These are phyloP conservation scores for Penicillium coffeae DNA, from an alignment of 495 filamentous ascomycete genomes.

Conservation along the genomic window DNA sequence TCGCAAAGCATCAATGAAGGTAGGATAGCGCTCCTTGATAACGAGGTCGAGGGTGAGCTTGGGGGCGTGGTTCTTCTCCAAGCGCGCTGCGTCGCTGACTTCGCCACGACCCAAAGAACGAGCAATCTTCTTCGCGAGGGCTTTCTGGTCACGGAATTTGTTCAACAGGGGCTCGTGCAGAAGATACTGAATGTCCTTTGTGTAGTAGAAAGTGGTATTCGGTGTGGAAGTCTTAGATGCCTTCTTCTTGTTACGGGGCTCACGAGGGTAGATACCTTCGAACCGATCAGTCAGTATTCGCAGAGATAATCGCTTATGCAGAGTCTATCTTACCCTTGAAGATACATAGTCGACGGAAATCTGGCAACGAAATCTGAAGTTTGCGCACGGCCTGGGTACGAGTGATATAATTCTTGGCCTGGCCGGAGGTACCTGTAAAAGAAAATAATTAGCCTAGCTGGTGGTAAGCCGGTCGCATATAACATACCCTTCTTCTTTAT, in stretches of 20 bases:
- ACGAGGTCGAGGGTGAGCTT: constrained; percentile 90
- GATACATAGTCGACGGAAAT: constrained; percentile 96
- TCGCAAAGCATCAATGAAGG: constrained; percentile 88
- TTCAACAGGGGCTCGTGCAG: constrained; percentile 92
- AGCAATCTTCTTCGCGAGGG: constrained; percentile 92
- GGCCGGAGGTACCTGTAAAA: constrained; percentile 69
- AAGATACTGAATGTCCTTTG: constrained; percentile 96
- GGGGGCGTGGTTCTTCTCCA: constrained; percentile 82
- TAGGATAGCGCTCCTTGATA: constrained; percentile 96
- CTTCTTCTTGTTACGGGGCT: constrained; percentile 95
- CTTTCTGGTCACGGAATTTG: constrained; percentile 96
- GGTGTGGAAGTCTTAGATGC: constrained; percentile 84
- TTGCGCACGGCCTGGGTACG: constrained; percentile 94
- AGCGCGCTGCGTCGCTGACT: constrained; percentile 74
- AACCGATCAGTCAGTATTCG: constrained; percentile 13
- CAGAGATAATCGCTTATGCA: background rate
- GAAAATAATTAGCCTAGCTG: constrained; percentile 16
- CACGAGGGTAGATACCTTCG: constrained; percentile 87
- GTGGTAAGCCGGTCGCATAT: background rate
- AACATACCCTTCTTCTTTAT: constrained; percentile 87
- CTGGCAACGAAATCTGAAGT: constrained; percentile 92
- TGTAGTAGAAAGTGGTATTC: constrained; percentile 97
- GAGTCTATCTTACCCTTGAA: constrained; percentile 74
- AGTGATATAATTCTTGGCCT: constrained; percentile 98
- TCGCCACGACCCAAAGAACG: constrained; percentile 87